Evolutionary conservation across 1,139 yeast genomes (phyloP), one percentile per base, ranked within the genome.

Genomic region (Geotrichum bryndzae): DNA sequence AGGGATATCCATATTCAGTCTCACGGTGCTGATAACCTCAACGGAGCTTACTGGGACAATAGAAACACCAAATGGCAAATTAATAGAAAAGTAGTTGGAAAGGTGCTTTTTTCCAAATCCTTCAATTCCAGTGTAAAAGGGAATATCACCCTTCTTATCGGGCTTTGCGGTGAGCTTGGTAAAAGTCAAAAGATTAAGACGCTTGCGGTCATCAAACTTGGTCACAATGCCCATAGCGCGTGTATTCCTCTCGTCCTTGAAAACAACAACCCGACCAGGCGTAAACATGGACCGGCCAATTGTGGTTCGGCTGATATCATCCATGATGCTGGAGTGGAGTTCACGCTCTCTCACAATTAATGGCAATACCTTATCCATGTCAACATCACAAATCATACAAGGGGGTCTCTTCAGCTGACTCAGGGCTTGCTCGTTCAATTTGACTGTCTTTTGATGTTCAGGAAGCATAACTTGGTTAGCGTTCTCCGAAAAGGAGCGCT

Each of bases 401-500:
- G 81, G 74, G 31, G 78, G 78, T 15, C 80, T 73, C n/a, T 79
- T 72, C 50, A 83, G 65, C 1, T 69, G 68, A 7, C 72, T 74
- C 61, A 90, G 73, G 52, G 83, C 77, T 25, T 76, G 79, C 54
- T 83, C 82, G 53, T 87, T 77, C 56, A 76, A 74, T 53, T 82
- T 80, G 46, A 90, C 84, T 66, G 82, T 81, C 70, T 82, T 81
- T 72, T 90, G 89, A 70, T 90, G 95, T 67, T 91, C 96, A 0
- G 98, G 98, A 59, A 91, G 77, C 68, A 92, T 76, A 0, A 90
- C 85, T 71, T 94, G 98, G 1, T 94, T 82, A 0, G 92, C 82
- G 70, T 94, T 92, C 73, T 94, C 99, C 76, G 96, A 85, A 73
- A 94, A 94, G 0, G 97, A 90, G 67, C 95, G 89, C 71, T 92